Conservation (phyloP, 345 rosid genomes). For the Sonneratia caseolaris region DNA sequence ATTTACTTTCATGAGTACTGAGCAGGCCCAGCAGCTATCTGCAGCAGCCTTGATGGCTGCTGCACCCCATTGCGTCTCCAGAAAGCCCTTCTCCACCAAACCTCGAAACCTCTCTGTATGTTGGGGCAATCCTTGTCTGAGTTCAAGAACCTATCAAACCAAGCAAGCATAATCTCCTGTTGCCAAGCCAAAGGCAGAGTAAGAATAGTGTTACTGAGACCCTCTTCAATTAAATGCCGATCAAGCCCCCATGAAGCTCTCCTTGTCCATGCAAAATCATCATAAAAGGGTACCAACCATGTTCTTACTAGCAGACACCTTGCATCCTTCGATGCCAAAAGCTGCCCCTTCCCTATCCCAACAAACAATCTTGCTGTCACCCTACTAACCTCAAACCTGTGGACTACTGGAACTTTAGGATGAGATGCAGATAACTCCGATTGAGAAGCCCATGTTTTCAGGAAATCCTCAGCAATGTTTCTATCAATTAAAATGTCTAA, state of each 20-base stretch:
- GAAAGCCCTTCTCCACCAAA: constrained; percentile 98
- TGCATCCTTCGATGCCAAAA: constrained; percentile 74
- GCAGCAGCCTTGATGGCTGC: constrained; percentile 41
- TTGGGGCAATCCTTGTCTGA: constrained; percentile 95
- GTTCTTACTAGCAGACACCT: constrained; percentile 66
- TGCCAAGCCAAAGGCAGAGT: constrained; percentile 90
- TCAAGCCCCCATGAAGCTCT: constrained; percentile 89
- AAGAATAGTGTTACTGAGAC: constrained; percentile 87
- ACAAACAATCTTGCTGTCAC: constrained; percentile 87
- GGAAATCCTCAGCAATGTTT: constrained; percentile 87
- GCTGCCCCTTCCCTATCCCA: constrained; percentile 91
- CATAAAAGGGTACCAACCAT: constrained; percentile 92
- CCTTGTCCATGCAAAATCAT: constrained; percentile 96
- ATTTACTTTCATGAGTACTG: constrained; percentile 10
- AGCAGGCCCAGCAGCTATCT: constrained; percentile 37
- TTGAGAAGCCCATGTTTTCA: constrained; percentile 81
- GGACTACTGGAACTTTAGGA: constrained; percentile 67
- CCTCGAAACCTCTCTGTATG: constrained; percentile 85
- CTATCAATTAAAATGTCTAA: constrained; percentile 88
- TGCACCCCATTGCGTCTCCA: constrained; percentile 67
- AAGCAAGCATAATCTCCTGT: constrained; percentile 77
- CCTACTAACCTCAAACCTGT: constrained; percentile 72
- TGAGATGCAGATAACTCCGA: constrained; percentile 67
- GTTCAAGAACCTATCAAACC: constrained; percentile 86
- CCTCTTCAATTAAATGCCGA: constrained; percentile 80